phyloP scores from a whole-genome alignment of 2,329 filamentous ascomycete genomes.

The Trichoderma polysporum region DNA sequence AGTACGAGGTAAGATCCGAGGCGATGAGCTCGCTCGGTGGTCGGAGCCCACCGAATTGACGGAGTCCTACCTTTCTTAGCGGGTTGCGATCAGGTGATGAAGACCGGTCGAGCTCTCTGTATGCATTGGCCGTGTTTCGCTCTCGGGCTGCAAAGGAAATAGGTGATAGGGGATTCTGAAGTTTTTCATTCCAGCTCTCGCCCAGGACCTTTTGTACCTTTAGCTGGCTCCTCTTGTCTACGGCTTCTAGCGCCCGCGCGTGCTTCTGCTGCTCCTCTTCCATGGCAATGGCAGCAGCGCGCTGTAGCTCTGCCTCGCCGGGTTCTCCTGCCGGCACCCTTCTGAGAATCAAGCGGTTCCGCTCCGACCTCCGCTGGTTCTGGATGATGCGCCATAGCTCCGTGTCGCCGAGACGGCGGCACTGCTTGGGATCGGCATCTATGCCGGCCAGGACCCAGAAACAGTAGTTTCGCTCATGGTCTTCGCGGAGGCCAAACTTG shows the following conservation, averaged over 20 bases:
- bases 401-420: constrained; percentile 77
- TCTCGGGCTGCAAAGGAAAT: constrained; percentile 70
- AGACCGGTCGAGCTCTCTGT: constrained; percentile 58
- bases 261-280: constrained; percentile 81
- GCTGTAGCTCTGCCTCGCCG: constrained; percentile 78
- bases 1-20: constrained; percentile 93
- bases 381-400: constrained; percentile 91
- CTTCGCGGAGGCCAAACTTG: constrained; percentile 84
- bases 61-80: constrained; percentile 57
- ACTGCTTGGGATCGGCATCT: constrained; percentile 78
- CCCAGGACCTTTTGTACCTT: constrained; percentile 90
- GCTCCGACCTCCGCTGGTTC: constrained; percentile 78
- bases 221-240: constrained; percentile 75
- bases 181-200: constrained; percentile 75
- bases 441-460: constrained; percentile 90
- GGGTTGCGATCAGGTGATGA: constrained; percentile 48
- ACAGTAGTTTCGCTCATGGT: constrained; percentile 92
- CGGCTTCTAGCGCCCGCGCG: constrained; percentile 58
- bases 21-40: constrained; percentile 97
- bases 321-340: constrained; percentile 93
- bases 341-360: constrained; percentile 84
- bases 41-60: constrained; percentile 85
- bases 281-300: constrained; percentile 83
- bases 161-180: constrained; percentile 85
- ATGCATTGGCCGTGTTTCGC: constrained; percentile 61